These are phyloP conservation scores for Ceratocystis variospora DNA, from an alignment of 2,329 filamentous ascomycete genomes.

Conservation along the genomic window DNA sequence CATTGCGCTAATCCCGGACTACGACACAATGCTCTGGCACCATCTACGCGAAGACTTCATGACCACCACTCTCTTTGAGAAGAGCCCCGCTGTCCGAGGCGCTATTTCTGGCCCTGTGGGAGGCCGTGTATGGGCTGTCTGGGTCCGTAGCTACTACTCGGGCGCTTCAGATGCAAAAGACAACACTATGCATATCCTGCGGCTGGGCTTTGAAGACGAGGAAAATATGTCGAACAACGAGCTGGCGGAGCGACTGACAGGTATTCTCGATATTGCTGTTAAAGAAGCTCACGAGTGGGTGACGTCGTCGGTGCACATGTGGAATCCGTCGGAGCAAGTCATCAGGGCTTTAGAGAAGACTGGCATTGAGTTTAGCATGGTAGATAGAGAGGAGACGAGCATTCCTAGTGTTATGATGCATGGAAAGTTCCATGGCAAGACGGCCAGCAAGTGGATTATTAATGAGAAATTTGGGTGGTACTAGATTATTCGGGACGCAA, in stretches of 20 bases:
- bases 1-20: conserved; percentile 39
- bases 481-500: conserved; percentile 27
- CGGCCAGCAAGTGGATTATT: conserved; percentile 51
- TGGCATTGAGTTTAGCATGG: conserved; percentile 36
- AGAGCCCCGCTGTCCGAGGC: conserved; percentile 49
- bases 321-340: conserved; percentile 58
- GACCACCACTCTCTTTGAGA: conserved; percentile 43
- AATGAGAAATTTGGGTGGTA: conserved; percentile 74
- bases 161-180: conserved; percentile 37
- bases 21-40: conserved; percentile 60
- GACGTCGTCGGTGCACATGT: conserved; percentile 58
- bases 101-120: conserved; percentile 43
- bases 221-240: conserved; percentile 28
- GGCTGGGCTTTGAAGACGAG: conserved; percentile 52
- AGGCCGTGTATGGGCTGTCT: conserved; percentile 55
- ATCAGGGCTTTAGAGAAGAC: conserved; percentile 32
- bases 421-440: conserved; percentile 17
- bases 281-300: conserved; percentile 58
- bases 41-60: conserved; percentile 71
- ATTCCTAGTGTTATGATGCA: conserved; percentile 64
- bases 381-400: conserved; percentile 49
- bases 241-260: conserved; percentile 41
- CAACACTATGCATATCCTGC: conserved; percentile 56
- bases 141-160: conserved; percentile 52
- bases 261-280: conserved; percentile 53